Base-by-base conservation (phyloP, 139 green algal species). In the Micractinium conductrix region DNA sequence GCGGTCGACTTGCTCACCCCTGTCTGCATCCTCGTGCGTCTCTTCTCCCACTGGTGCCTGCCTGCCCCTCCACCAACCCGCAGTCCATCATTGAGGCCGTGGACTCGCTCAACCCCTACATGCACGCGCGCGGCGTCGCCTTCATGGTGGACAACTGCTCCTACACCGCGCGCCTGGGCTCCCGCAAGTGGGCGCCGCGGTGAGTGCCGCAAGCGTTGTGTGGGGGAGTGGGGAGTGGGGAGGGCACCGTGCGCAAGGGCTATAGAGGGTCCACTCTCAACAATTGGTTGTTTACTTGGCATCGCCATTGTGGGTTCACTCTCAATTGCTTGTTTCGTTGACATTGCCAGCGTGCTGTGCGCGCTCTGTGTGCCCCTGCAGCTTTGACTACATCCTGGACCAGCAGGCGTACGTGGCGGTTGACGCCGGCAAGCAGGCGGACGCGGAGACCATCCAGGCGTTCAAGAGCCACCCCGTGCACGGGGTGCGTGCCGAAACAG, bases 71-170 rank as follows among this genome's bases (percentile, higher is more conserved):
- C 43, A 48, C n/a, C 9, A 5, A 7, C 45, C 10, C 24, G 19
- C 62, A 81, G 83, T 87, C 85, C 70, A 91, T 91, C 67, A 86
- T 90, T 48, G 86, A 92, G 87, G 97, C 97, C 30, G 96, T 99
- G 48, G 97, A 99, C 91, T 98, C 93, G 26, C 91, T 99, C 53
- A 99, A 99, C 92, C 97, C 97, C 50, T 99, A 99, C 96, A 99
- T 99, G 97, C 97, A 99, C 87, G 97, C 97, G 0, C 90, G 96
- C 55, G 97, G 97, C 68, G 97, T 99, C 9, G 97, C 97, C 30
- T 99, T 99, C 95, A 99, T 99, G 97, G 97, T 99, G 16, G 97
- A 99, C 92, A 99, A 99, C 94, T 99, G 97, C 97, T 99, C 95
- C n/a, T 98, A 98, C 93, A 99, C 97, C 65, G 97, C 97, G 14